Conservation (phyloP, 164 flowering plant genomes). For the Buxus sempervirens region DNA sequence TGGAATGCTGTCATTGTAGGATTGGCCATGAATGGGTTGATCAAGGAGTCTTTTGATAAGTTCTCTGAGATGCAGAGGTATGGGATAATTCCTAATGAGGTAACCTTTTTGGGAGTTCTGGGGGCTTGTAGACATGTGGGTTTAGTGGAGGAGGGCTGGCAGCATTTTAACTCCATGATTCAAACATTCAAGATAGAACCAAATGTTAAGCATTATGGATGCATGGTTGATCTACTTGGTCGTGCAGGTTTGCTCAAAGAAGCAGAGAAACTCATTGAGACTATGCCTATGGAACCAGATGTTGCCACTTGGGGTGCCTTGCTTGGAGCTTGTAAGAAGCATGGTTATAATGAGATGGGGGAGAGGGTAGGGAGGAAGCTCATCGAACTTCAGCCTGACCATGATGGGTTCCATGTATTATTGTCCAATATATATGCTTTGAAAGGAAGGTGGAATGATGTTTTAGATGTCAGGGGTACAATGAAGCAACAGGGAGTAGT, state of each 20-base stretch:
- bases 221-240: slow-evolving; percentile 54
- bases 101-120: slow-evolving; percentile 45
- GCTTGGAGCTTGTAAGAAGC: slow-evolving; percentile 42
- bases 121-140: slow-evolving; percentile 49
- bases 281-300: slow-evolving; percentile 46
- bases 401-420: slow-evolving; percentile 42
- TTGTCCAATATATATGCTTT: slow-evolving; percentile 44
- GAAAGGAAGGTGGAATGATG: slow-evolving; percentile 37
- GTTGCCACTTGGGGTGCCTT: slow-evolving; percentile 48
- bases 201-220: slow-evolving; percentile 46
- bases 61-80: slow-evolving; percentile 31
- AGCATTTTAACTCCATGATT: slow-evolving; percentile 34
- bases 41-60: slow-evolving; percentile 29
- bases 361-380: slow-evolving; percentile 37
- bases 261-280: slow-evolving; percentile 35
- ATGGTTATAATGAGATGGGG: slow-evolving; percentile 36
- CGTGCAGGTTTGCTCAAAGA: slow-evolving; percentile 42
- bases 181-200: slow-evolving; percentile 31
- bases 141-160: slow-evolving; percentile 35
- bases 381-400: slow-evolving; percentile 36
- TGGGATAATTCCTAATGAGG: slow-evolving; percentile 33
- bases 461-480: slow-evolving; percentile 24
- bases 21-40: slow-evolving; percentile 35
- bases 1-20: slow-evolving; percentile 50
- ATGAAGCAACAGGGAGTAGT: slow-evolving; percentile 36